A percentile compares a stretch with the other conserved stretches of the same genome.
Conservation (phyloP, 805 yeast species). For the Wickerhamomyces subpelliculosus region DNA sequence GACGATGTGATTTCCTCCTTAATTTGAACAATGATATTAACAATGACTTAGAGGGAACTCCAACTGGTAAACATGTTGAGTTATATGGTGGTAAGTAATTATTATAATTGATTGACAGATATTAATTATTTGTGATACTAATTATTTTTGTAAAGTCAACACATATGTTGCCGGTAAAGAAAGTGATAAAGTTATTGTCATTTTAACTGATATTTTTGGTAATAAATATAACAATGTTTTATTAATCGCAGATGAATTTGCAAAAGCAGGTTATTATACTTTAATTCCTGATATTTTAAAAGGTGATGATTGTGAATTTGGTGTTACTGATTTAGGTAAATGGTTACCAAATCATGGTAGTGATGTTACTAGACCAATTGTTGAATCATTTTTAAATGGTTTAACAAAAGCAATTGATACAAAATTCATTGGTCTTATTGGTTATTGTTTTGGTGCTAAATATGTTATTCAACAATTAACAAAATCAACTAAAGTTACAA, state of each 20-base stretch:
- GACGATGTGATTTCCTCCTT: not conserved
- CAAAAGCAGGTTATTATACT: conserved; percentile 56
- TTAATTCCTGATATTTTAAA: conserved; percentile 71
- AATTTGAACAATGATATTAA: not conserved
- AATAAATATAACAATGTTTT: conserved; percentile 46
- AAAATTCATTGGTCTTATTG: conserved; percentile 49
- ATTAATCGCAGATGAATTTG: conserved; percentile 62
- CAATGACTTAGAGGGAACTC: conserved; percentile 33
- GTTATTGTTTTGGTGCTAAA: conserved; percentile 86
- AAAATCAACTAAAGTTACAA: conserved; percentile 34
- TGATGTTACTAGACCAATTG: conserved; percentile 41
- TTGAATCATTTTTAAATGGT: conserved; percentile 38
- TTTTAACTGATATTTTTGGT: conserved; percentile 70
- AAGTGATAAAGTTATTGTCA: conserved; percentile 46
- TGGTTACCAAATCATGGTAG: conserved; percentile 54
- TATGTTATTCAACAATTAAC: conserved; percentile 48
- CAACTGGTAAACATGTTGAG: conserved; percentile 35
- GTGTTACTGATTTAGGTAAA: conserved; percentile 18
- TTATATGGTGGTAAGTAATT: conserved; percentile 28
- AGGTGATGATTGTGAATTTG: conserved; percentile 34
- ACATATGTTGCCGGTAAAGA: conserved; percentile 42
- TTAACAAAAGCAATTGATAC: conserved; percentile 40
- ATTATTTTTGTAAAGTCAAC: conserved; percentile 13
- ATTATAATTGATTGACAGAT: not conserved
- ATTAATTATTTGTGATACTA: not conserved